These are phyloP conservation scores for Tetracladium setigerum DNA, from an alignment of 495 filamentous ascomycete species.

Conservation along the genomic window DNA sequence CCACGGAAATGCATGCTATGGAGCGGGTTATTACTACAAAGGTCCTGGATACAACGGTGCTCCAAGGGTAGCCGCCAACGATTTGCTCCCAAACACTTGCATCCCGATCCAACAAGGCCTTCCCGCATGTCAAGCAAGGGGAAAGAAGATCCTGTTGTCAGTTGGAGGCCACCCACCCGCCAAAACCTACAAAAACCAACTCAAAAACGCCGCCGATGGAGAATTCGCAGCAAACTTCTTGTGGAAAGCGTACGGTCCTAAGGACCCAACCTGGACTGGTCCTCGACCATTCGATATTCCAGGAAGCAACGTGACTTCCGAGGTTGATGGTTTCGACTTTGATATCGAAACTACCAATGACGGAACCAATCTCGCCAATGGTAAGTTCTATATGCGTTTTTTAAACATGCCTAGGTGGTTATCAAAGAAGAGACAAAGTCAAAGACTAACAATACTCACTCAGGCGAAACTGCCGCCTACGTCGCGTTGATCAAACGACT, in stretches of 20 bases:
- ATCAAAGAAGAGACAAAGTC: conserved; percentile 37
- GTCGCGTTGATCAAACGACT: conserved; percentile 36
- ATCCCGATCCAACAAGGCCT: conserved; percentile 38
- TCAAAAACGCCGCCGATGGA: conserved; percentile 36
- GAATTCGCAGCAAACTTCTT: conserved; percentile 51
- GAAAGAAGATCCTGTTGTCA: conserved; percentile 58
- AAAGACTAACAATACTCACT: too few relatives aligned
- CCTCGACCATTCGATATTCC: conserved; percentile 33
- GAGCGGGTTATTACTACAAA: conserved; percentile 21
- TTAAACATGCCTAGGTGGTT: conserved; percentile 37
- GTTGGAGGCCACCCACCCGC: conserved; percentile 49
- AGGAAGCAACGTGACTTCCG: conserved; percentile 28
- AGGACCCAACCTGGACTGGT: conserved; percentile 30
- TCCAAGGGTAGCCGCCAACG: conserved; percentile 15
- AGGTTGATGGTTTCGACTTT: conserved; percentile 56
- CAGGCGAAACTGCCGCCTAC: conserved; percentile 31
- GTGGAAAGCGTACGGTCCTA: conserved; percentile 58
- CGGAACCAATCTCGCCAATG: too few relatives aligned
- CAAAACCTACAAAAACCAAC: conserved; percentile 16
- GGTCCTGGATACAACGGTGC: conserved; percentile 26
- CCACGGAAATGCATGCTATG: conserved; percentile 56
- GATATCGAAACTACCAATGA: conserved; percentile 42
- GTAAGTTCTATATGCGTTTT: conserved; percentile 31
- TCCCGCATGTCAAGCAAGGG: conserved; percentile 34
- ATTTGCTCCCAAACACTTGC: conserved; percentile 27